Evolutionary conservation across 331 rosid genomes (phyloP), one percentile per base, ranked within the genome.

Genomic region (Malus hybrid): DNA sequence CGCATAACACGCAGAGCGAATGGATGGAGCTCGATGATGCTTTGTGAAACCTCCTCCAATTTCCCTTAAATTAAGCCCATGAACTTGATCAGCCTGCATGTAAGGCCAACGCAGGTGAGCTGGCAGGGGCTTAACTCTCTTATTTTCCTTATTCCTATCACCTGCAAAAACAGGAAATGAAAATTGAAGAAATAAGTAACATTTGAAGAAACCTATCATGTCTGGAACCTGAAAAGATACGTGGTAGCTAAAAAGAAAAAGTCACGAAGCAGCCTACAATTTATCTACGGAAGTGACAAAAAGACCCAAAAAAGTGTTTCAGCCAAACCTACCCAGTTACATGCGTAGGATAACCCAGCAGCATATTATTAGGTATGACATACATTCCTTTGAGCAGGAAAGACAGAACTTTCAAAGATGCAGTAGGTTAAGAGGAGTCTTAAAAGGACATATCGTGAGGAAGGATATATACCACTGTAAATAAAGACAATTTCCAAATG

Each of bases 1-100:
- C 57, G 94, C 96, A 86, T 90, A 93, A 73, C 98, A 93, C 24
- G 93, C 98, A 83, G 95, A 86, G 46, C 94, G 94, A 82, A 90
- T 83, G 46, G 93, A 90, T 56, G 98, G 91, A 75, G 98, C 88
- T 58, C 94, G 96, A 69, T 93, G 95, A 58, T 93, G 96, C 79
- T 86, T 93, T 36, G 88, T 76, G 63, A 93, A 93, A 71, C 98
- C 98, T 62, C 98, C 98, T 71, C 96, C 96, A 63, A 90, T 87
- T 82, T 93, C 98, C 86, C 98, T 86, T 70, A 93, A 84, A 74
- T 77, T 77, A 68, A 93, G 76, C 60, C 95, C 98, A 70, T 79
- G 96, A 78, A 90, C 88, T 83, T 90, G 96, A 82, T 88, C 91
- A 68, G 95, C 95, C 76, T 90, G 88, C 93, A 93, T 86, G 81